These are phyloP conservation scores for Leishmania aethiopica DNA, from an alignment of 208 protist genomes.

Conservation along the genomic window DNA sequence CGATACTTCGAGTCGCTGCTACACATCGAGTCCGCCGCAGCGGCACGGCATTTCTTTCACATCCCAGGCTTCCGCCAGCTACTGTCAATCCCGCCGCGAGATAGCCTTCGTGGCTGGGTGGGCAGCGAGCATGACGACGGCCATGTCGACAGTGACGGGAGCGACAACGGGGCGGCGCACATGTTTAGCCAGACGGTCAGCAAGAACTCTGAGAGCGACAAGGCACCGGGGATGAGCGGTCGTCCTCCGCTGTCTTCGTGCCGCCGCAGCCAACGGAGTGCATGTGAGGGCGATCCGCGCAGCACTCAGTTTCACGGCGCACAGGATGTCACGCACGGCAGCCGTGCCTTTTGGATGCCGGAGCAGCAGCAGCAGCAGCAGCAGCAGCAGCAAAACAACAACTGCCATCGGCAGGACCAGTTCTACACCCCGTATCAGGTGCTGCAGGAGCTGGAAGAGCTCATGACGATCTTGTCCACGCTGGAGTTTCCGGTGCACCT, in stretches of 20 bases:
- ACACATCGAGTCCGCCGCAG: slow-evolving; percentile 43
- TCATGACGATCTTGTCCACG: slow-evolving; percentile 34
- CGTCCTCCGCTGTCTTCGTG: neutral
- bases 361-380: slow-evolving; percentile 5
- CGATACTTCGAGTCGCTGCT: slow-evolving; percentile 50
- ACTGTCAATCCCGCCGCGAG: slow-evolving; percentile 39
- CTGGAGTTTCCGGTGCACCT: slow-evolving; percentile 26
- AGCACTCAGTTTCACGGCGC: slow-evolving; percentile 6
- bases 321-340: slow-evolving; percentile 17
- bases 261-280: neutral
- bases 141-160: neutral
- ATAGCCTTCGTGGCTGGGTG: slow-evolving; percentile 6
- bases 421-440: slow-evolving; percentile 54
- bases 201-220: neutral
- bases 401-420: slow-evolving; percentile 27
- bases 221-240: neutral
- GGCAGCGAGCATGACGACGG: slow-evolving; percentile 8
- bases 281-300: neutral
- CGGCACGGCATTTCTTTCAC: slow-evolving; percentile 56
- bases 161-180: neutral
- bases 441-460: slow-evolving; percentile 43
- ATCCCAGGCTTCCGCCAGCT: slow-evolving; percentile 58
- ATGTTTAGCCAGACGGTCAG: neutral
- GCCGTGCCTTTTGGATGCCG: neutral
- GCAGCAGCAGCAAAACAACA: slow-evolving; percentile 31